Conservation (phyloP, 2,329 filamentous ascomycete species). For the Diaporthe sp. region DNA sequence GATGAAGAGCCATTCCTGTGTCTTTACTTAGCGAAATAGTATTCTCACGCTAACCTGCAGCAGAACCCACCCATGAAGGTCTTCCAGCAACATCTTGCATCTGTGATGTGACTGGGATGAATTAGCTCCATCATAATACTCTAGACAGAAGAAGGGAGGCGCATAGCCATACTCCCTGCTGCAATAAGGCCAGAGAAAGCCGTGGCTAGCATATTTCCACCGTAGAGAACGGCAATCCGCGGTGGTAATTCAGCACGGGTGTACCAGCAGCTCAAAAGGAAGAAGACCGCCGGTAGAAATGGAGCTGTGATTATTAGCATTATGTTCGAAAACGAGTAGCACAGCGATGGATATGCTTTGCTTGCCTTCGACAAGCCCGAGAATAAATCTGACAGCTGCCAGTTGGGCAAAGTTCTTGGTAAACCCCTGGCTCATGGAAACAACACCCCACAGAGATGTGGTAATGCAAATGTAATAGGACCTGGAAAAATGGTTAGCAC, state of each 20-base stretch:
- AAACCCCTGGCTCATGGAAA: slow-evolving; percentile 51
- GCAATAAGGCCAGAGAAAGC: slow-evolving; percentile 55
- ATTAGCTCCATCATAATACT: not conserved
- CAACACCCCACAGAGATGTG: slow-evolving; percentile 46
- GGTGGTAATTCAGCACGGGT: slow-evolving; percentile 55
- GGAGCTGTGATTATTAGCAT: not conserved
- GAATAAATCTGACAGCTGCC: slow-evolving; percentile 42
- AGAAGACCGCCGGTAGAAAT: slow-evolving; percentile 8
- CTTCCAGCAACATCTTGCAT: not conserved
- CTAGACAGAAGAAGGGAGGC: not conserved
- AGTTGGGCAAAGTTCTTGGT: slow-evolving; percentile 46
- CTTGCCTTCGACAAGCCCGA: slow-evolving; percentile 30
- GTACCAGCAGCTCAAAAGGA: slow-evolving; percentile 54
- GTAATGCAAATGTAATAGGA: slow-evolving; percentile 44
- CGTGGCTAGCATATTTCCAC: slow-evolving; percentile 53
- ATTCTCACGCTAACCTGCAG: rapidly evolving
- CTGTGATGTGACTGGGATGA: not conserved
- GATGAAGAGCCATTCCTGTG: slow-evolving; percentile 53
- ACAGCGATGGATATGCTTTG: not conserved
- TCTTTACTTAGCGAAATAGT: not conserved
- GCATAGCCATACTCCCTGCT: not conserved
- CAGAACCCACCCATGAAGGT: slow-evolving; percentile 1
- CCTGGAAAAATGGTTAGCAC: not conserved
- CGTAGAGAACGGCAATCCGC: slow-evolving; percentile 54
- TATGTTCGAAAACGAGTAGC: not conserved